A percentile compares a stretch with the other conserved stretches of the same genome.
phyloP scores from a whole-genome alignment of 768 basidiomycete species.

The Suillus americanus region DNA sequence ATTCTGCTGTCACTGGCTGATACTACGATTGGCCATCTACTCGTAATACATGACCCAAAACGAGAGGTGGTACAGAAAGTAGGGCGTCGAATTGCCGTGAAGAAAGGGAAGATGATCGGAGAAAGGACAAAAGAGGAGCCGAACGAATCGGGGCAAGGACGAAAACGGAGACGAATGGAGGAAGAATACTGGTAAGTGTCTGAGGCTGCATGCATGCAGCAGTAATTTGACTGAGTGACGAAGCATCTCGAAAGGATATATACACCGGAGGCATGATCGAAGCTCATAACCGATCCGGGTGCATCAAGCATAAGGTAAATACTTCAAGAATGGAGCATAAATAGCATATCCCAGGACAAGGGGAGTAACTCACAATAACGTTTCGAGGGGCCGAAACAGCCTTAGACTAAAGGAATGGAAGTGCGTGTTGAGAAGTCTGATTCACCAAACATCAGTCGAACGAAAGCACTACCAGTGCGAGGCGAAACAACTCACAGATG shows the following conservation, averaged over 20 bases:
- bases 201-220: background rate
- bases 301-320: background rate
- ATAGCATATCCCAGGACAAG: background rate
- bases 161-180: background rate
- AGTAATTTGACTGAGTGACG: background rate
- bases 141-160: background rate
- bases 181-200: background rate
- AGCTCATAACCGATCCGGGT: background rate
- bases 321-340: background rate
- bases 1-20: background rate
- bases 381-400: background rate
- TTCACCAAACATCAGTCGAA: background rate
- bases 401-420: background rate
- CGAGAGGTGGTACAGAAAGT: background rate
- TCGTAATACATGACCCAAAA: background rate
- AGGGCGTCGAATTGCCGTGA: background rate
- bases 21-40: background rate
- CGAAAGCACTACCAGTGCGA: background rate
- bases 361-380: background rate
- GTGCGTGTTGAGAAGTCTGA: background rate
- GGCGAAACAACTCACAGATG: background rate
- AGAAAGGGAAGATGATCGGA: background rate
- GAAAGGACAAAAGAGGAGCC: background rate
- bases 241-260: background rate
- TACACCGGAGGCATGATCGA: background rate